These are phyloP conservation scores for Zhuliangozyma parablackwelliae DNA, from an alignment of 1,139 yeast species.

Conservation along the genomic window DNA sequence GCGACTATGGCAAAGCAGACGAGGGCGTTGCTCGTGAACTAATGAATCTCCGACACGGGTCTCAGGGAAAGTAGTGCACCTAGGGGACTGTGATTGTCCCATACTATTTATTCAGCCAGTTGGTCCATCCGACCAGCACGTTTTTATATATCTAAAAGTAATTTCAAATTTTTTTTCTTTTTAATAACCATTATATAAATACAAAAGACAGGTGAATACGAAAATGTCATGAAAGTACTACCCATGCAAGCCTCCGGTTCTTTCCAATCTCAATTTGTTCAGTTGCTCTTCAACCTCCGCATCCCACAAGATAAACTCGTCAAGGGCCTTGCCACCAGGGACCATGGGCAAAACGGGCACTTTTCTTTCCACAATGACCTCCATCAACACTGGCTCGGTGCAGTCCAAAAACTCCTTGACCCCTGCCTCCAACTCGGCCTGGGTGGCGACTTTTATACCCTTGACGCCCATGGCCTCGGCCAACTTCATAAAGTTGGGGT, in stretches of 20 bases:
- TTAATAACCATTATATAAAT: too few species aligned
- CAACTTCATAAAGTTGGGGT: conserved; percentile 88
- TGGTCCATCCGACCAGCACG: too few species aligned
- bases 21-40: conserved; percentile 9
- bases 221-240: too few species aligned
- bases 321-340: conserved; percentile 91
- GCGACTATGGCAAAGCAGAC: conserved; percentile 3
- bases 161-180: too few species aligned
- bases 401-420: conserved; percentile 71
- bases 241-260: conserved; percentile 44
- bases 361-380: conserved; percentile 89
- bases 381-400: conserved; percentile 82
- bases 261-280: conserved; percentile 54
- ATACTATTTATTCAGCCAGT: too few species aligned
- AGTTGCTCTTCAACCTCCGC: conserved; percentile 75
- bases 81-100: too few species aligned
- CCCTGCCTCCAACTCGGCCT: conserved; percentile 55
- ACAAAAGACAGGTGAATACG: too few species aligned
- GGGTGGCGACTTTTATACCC: conserved; percentile 69
- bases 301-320: conserved; percentile 86
- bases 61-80: neutral
- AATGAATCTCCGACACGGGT: conserved; percentile 6
- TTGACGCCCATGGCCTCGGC: conserved; percentile 93
- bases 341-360: conserved; percentile 99
- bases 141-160: too few species aligned